Base-by-base conservation (phyloP, 768 basidiomycete species). In the Pulveroboletus sp. region DNA sequence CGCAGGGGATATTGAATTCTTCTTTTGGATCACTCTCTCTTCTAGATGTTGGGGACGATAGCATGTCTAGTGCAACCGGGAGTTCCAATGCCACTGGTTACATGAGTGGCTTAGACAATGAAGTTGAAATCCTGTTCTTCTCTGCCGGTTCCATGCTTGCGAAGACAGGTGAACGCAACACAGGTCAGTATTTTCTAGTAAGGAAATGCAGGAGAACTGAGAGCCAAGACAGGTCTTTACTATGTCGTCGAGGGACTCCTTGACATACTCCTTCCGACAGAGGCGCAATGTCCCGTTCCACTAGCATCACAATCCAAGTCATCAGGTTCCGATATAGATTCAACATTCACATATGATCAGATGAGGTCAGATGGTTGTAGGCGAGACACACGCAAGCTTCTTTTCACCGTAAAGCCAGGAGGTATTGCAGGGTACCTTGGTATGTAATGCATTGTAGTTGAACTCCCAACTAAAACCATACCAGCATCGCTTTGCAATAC, bases 401-500 rank as follows among this genome's bases (percentile, higher is more conserved):
- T 99, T 21, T 99, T 96, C 67, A 94, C 92, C 2, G 91, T 95
- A 21, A 96, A 95, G 62, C 90, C 94, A 13, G 96, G 96, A 49
- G 96, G 96, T 0, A 96, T 99, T 53, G 96, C 95, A 9, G 96
- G 96, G 1, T 98, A 98, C 68, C 76, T 99, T 24, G 86, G 89
- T 89, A 57, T 53, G 76, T 33, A 3, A 24, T n/a, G 32, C 32
- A 1, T 43, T 9, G n/a, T 32, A 17, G 5, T 39, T 13, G n/a
- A 5, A 24, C 39, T 43, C 39, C 39, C 36, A 30, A 49, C 49
- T 49, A 43, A 56, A 28, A 36, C 7, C 26, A 13, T 11, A 40
- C 36, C 18, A 92, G 90, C 94, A 15, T 93, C 93, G 0, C 77
- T 98, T 4, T 92, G 90, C 57, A 87, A 85, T 47, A 93, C 88